Base-by-base conservation (phyloP, 2,329 filamentous ascomycete species). In the Aspergillus sp. region DNA sequence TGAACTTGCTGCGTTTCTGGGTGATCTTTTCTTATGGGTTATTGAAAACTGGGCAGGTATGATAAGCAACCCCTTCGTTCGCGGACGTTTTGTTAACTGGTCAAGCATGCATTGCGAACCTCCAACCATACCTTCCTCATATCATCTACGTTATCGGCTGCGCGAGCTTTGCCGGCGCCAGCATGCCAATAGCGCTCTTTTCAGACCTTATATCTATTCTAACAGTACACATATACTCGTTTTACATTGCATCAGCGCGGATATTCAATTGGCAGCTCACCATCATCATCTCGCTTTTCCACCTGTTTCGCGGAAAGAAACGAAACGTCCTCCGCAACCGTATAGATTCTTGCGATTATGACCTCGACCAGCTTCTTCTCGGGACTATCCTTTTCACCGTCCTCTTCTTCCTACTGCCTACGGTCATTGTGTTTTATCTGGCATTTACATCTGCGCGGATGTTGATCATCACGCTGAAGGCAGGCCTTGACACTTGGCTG, bases 191-290 rank as follows among this genome's bases (percentile, higher is more conserved):
- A 53, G 92, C 93, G 19, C 85, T 99, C 60, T 93, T 96, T 74
- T 98, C 93, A 0, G 95, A 99, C 73, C 83, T 99, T 6, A 82
- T 98, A 3, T 96, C 93, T 2, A 83, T 96, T 47, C 81, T 98
- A 59, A 99, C 96, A 1, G 80, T 99, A 37, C 95, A 99, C 75
- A 97, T 99, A 56, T 96, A 98, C 79, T 96, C 90, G 1, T 99
- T 99, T 74, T 99, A 99, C 75, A 88, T 98, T 57, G 93, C 96
- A 15, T 96, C 93, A 8, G 95, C 95, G 3, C 89, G 95, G 51
- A 98, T 99, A 68, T 99, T 93, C 75, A 92, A 98, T 77, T 99
- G 95, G 95, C 95, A 99, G 76, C 86, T 99, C 60, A 96, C 90
- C 3, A 98, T 99, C 61, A 89, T 99, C 63, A 88, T 93, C 64